Percentiles rank a stretch among this genome's conserved stretches.
phyloP scores from a whole-genome alignment of 805 yeast genomes.

The Candida stauntonica region DNA sequence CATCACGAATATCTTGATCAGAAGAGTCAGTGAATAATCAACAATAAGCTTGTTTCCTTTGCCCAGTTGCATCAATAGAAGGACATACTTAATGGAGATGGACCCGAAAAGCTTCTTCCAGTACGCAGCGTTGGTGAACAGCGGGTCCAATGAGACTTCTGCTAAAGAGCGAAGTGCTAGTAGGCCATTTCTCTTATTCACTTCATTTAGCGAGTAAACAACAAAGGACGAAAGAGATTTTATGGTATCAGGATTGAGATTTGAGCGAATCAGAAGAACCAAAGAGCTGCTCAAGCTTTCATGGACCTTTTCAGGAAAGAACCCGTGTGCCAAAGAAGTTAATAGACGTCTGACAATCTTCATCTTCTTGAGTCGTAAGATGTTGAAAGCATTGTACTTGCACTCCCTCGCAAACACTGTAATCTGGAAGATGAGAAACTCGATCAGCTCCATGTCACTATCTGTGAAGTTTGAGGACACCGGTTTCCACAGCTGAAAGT shows the following conservation, averaged over 20 bases:
- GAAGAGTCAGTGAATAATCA: slow-evolving; percentile 35
- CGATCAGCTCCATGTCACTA: slow-evolving; percentile 39
- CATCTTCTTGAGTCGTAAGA: slow-evolving; percentile 48
- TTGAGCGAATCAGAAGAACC: slow-evolving; percentile 37
- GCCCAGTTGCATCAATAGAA: slow-evolving; percentile 44
- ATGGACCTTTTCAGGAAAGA: slow-evolving; percentile 33
- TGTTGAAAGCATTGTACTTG: slow-evolving; percentile 46
- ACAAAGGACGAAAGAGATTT: slow-evolving; percentile 48
- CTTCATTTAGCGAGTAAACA: slow-evolving; percentile 41
- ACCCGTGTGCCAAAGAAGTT: slow-evolving; percentile 26
- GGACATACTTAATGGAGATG: slow-evolving; percentile 63
- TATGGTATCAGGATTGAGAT: slow-evolving; percentile 51
- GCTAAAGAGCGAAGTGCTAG: slow-evolving; percentile 31
- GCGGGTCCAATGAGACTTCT: slow-evolving; percentile 30
- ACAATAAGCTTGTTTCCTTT: slow-evolving; percentile 29
- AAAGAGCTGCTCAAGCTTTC: slow-evolving; percentile 38
- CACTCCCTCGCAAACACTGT: slow-evolving; percentile 51
- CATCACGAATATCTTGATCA: slow-evolving; percentile 45
- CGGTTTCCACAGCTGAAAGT: slow-evolving; percentile 56
- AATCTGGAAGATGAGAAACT: slow-evolving; percentile 54
- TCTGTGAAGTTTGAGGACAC: slow-evolving; percentile 13
- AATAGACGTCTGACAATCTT: slow-evolving; percentile 36
- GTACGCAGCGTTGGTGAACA: slow-evolving; percentile 39
- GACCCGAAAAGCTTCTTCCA: slow-evolving; percentile 46
- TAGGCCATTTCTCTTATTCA: slow-evolving; percentile 22